Evolutionary conservation across 441 rosid species (phyloP).

Genomic region (Brassica balearica): DNA sequence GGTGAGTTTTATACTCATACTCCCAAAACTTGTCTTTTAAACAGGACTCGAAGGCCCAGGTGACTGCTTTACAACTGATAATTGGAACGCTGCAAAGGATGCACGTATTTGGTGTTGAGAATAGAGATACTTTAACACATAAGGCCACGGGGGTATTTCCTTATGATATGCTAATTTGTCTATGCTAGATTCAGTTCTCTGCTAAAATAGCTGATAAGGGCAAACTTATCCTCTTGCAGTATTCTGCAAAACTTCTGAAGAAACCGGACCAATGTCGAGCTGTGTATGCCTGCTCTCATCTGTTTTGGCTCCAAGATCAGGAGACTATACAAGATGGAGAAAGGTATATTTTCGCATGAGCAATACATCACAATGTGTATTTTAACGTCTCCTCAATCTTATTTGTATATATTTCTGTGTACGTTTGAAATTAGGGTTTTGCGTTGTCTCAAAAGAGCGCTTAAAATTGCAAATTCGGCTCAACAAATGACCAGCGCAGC

Average conservation of each 20-base stretch:
- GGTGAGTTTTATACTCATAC: slow-evolving; percentile 12
- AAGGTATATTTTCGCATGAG: slow-evolving; percentile 54
- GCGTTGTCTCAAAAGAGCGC: slow-evolving; percentile 91
- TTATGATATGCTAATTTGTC: slow-evolving; percentile 22
- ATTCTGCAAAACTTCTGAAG: slow-evolving; percentile 96
- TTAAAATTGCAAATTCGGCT: slow-evolving; percentile 95
- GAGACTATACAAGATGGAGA: slow-evolving; percentile 93
- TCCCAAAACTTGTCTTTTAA: slow-evolving; percentile 21
- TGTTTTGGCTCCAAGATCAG: slow-evolving; percentile 96
- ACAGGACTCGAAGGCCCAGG: slow-evolving; percentile 95
- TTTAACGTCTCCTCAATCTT: slow-evolving; percentile 13
- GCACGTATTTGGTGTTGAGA: slow-evolving; percentile 97
- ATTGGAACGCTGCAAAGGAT: slow-evolving; percentile 98
- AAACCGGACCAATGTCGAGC: slow-evolving; percentile 99
- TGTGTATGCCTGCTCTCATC: slow-evolving; percentile 92
- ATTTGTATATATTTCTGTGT: neutral
- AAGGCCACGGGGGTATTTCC: slow-evolving; percentile 94
- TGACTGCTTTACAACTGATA: slow-evolving; percentile 87
- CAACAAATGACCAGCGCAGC: slow-evolving; percentile 85
- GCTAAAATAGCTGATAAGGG: slow-evolving; percentile 38
- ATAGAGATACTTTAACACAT: slow-evolving; percentile 96
- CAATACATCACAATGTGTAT: neutral
- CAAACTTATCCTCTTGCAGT: slow-evolving; percentile 59
- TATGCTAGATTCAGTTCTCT: slow-evolving; percentile 27
- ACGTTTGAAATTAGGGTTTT: slow-evolving; percentile 62